A percentile compares a stretch with the other conserved stretches of the same genome.
Evolutionary conservation across 441 rosid species (phyloP).

Genomic region (Daphne laureola): DNA sequence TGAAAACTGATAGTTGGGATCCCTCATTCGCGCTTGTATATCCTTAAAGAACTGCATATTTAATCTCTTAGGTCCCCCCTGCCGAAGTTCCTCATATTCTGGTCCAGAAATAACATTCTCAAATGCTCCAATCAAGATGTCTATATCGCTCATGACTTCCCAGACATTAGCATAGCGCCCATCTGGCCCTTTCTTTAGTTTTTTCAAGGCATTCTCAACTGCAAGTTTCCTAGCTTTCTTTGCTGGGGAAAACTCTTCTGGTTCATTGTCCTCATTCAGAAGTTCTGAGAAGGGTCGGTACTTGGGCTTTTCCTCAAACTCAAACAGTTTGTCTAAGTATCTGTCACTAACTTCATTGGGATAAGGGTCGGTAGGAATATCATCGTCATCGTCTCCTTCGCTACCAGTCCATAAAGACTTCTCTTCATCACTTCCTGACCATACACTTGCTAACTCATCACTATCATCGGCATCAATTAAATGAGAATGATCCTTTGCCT

Average conservation of each 20-base stretch:
- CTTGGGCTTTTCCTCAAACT: conserved; percentile 86
- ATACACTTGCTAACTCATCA: conserved; percentile 70
- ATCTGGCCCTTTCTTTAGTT: conserved; percentile 87
- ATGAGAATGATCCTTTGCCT: conserved; percentile 61
- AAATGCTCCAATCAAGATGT: conserved; percentile 79
- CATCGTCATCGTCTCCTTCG: conserved; percentile 74
- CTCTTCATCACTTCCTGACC: conserved; percentile 92
- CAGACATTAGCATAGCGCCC: conserved; percentile 83
- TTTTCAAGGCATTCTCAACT: conserved; percentile 86
- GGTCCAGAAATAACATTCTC: conserved; percentile 88
- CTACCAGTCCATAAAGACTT: conserved; percentile 92
- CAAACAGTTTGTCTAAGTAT: conserved; percentile 71
- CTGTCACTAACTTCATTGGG: conserved; percentile 75
- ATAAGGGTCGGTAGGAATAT: conserved; percentile 72
- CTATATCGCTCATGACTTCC: conserved; percentile 91
- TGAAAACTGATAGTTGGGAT: conserved; percentile 78
- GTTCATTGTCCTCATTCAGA: conserved; percentile 67
- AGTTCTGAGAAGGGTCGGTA: conserved; percentile 73
- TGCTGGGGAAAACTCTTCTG: conserved; percentile 81
- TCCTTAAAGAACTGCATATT: conserved; percentile 90
- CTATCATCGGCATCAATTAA: conserved; percentile 77
- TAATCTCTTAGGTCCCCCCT: conserved; percentile 85
- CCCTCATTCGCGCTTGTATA: conserved; percentile 88
- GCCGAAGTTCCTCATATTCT: conserved; percentile 86
- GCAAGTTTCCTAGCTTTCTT: conserved; percentile 88